Percentiles rank a stretch among this genome's conserved stretches.
Evolutionary conservation across 2,329 filamentous ascomycete species (phyloP).

Genomic region (Chaetomiaceae sp.): DNA sequence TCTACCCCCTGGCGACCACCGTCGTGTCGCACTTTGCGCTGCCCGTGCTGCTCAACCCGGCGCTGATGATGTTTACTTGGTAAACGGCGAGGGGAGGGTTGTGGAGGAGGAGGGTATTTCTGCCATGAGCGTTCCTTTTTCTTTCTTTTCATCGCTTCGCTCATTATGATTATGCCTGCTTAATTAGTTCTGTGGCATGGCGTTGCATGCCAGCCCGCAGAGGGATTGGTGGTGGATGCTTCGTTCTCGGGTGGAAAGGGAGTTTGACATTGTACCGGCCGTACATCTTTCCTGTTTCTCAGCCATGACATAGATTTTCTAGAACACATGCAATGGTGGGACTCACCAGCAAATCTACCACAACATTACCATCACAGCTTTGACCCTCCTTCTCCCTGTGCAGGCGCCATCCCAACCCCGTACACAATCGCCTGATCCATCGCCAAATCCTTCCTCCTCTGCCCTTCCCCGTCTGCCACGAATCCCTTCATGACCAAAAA

Average conservation of each 20-base stretch:
- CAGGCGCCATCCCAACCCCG: conserved; percentile 13
- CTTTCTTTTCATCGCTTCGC: not conserved
- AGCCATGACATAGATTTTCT: conserved; percentile 8
- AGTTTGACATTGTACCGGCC: no score
- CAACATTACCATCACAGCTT: conserved; percentile 6
- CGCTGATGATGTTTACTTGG: conserved; percentile 60
- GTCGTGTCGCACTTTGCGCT: conserved; percentile 53
- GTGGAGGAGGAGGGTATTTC: not conserved
- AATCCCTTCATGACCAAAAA: conserved; percentile 35
- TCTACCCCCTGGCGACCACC: conserved; percentile 52
- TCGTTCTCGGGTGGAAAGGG: not conserved
- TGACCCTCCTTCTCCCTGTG: not conserved
- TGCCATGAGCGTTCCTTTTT: not conserved
- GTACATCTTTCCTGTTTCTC: not conserved
- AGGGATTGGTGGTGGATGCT: not conserved
- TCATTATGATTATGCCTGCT: not conserved
- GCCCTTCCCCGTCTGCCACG: not conserved
- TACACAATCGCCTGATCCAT: conserved; percentile 28
- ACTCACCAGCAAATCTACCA: not conserved
- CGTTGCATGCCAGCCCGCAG: not conserved
- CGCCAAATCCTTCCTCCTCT: conserved; percentile 12
- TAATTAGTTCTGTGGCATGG: not conserved
- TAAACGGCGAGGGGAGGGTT: conserved; percentile 29
- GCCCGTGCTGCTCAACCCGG: conserved; percentile 58
- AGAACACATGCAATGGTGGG: conserved; percentile 6